Evolutionary conservation across 192 early-diverging fungal genomes (phyloP).

Genomic region (Entomortierella parvispora): DNA sequence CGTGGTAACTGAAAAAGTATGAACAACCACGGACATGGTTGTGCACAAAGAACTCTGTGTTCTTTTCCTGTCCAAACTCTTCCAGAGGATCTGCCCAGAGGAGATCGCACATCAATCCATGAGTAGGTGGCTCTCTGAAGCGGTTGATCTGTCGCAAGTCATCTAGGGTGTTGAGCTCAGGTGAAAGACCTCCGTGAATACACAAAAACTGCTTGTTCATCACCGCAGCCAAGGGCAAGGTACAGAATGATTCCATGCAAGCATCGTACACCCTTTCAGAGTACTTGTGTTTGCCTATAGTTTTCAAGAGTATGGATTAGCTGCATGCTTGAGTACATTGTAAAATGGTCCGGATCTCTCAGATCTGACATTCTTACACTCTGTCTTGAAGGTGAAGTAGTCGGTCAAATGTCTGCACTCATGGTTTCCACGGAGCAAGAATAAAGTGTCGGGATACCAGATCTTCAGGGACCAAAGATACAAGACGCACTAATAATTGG

Average conservation of each 20-base stretch:
- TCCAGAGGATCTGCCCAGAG: conserved; percentile 96
- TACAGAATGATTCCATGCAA: conserved; percentile 91
- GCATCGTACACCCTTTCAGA: conserved; percentile 91
- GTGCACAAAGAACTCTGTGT: conserved; percentile 88
- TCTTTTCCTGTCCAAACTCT: conserved; percentile 96
- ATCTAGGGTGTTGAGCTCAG: conserved; percentile 92
- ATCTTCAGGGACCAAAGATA: conserved; percentile 93
- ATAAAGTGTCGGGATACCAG: conserved; percentile 88
- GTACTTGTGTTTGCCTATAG: conserved; percentile 91
- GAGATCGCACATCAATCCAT: conserved; percentile 95
- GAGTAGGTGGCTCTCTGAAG: conserved; percentile 92
- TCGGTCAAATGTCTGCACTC: conserved; percentile 98
- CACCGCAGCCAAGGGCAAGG: conserved; percentile 89
- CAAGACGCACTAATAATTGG: conserved; percentile 76
- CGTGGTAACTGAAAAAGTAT: conserved; percentile 94
- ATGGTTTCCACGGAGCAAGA: conserved; percentile 95
- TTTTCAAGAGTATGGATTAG: background rate
- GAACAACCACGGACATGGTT: conserved; percentile 96
- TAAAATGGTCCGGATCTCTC: background rate
- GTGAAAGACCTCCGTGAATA: conserved; percentile 95
- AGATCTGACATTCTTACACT: conserved; percentile 72
- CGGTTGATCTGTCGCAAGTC: conserved; percentile 91
- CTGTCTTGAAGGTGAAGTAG: conserved; percentile 98
- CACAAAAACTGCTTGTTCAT: conserved; percentile 98
- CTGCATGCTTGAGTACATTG: background rate